Conservation (phyloP, 202 grass and related monocot genomes). For the Hordeum pubiflorum region DNA sequence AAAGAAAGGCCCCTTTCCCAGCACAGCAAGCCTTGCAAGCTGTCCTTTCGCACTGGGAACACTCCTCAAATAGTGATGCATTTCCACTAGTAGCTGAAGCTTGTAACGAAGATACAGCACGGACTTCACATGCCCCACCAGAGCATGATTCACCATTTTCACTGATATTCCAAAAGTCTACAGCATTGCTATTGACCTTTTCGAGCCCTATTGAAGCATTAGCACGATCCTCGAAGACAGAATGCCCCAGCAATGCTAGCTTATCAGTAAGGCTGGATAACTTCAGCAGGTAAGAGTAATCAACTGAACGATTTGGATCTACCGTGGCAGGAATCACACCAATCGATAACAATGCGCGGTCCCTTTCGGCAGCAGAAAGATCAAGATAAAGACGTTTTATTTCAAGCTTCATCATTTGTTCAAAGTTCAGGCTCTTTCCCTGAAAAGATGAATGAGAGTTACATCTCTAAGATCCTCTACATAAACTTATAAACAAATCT, state of each 20-base stretch:
- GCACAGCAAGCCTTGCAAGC: conserved; percentile 87
- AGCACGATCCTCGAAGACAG: conserved; percentile 66
- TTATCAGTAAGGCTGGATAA: conserved; percentile 75
- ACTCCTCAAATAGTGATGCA: conserved; percentile 45
- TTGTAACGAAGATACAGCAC: conserved; percentile 33
- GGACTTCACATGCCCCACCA: conserved; percentile 66
- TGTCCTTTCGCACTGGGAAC: conserved; percentile 68
- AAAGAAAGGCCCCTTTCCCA: conserved; percentile 87
- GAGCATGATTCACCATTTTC: conserved; percentile 68
- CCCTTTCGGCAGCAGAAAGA: conserved; percentile 87
- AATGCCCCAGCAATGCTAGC: conserved; percentile 77
- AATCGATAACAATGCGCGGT: conserved; percentile 73
- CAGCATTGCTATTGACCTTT: conserved; percentile 23
- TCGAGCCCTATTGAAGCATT: conserved; percentile 86
- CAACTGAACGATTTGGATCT: conserved; percentile 75
- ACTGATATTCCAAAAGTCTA: conserved; percentile 96
- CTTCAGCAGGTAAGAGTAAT: conserved; percentile 67
- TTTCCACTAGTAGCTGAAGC: conserved; percentile 42
- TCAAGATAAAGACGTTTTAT: conserved; percentile 73
- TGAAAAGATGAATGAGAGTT: conserved; percentile 47
- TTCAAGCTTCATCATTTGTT: conserved; percentile 88
- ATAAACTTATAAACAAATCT: conserved; percentile 7
- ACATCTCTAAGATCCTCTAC: conserved; percentile 12
- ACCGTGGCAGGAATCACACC: conserved; percentile 89
- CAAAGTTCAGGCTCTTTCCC: conserved; percentile 64